Evolutionary conservation across 2,329 filamentous ascomycete species (phyloP).

Genomic region (Xylariales sp.): DNA sequence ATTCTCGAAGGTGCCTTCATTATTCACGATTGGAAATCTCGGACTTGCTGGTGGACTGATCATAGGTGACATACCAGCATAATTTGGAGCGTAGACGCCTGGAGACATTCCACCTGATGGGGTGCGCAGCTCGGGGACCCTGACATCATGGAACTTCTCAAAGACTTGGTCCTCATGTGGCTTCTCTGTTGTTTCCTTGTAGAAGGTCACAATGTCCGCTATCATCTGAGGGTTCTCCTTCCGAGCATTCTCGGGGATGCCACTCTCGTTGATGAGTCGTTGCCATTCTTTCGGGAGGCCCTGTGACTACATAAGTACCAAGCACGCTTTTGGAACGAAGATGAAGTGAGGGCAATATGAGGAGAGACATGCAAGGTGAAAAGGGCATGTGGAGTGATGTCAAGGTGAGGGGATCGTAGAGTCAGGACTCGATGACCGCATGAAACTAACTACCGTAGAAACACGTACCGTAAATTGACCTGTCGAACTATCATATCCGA

Average conservation of each 20-base stretch:
- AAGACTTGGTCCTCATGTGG: constrained; percentile 81
- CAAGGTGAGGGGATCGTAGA: not conserved
- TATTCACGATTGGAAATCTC: constrained; percentile 77
- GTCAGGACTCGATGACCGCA: not conserved
- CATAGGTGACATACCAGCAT: constrained; percentile 56
- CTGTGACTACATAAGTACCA: constrained; percentile 38
- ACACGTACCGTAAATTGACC: constrained; percentile 86
- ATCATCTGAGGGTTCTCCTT: constrained; percentile 94
- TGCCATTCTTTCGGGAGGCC: constrained; percentile 98
- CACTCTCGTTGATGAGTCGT: constrained; percentile 87
- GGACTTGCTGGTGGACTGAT: constrained; percentile 79
- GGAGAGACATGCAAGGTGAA: not conserved
- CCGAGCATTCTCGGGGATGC: constrained; percentile 93
- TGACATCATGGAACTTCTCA: constrained; percentile 93
- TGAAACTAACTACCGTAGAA: constrained; percentile 3
- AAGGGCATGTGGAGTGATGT: constrained; percentile 16
- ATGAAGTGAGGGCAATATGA: too few species aligned
- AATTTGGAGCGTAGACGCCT: constrained; percentile 49
- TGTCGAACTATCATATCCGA: constrained; percentile 93
- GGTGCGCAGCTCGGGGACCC: constrained; percentile 49
- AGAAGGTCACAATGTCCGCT: constrained; percentile 93
- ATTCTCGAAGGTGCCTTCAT: constrained; percentile 95
- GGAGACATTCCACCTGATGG: constrained; percentile 44
- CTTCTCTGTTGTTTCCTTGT: constrained; percentile 85
- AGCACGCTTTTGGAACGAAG: too few species aligned